Conservation (phyloP, 495 filamentous ascomycete species). For the Sordaria brevicollis region DNA sequence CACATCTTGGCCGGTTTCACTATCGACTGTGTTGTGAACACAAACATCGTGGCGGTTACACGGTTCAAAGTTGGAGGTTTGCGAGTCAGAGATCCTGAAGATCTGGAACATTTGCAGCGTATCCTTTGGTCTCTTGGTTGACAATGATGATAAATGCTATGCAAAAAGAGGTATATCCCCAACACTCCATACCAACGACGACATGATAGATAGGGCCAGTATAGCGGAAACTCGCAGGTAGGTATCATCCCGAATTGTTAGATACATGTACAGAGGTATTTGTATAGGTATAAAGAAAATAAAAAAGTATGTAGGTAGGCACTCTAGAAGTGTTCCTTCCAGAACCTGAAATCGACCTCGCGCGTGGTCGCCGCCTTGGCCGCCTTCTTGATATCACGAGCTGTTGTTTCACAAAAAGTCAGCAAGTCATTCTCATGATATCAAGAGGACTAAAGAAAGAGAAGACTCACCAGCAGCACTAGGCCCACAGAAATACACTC, state of each 20-base stretch:
- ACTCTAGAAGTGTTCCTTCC: conserved; percentile 84
- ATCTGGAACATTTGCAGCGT: too few species aligned
- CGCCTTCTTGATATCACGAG: conserved; percentile 76
- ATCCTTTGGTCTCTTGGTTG: too few species aligned
- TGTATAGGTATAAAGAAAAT: background rate
- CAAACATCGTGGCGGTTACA: background rate
- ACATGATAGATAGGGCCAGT: background rate
- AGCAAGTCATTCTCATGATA: conserved; percentile 8
- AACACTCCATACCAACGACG: background rate
- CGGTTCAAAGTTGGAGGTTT: background rate
- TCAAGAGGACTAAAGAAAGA: background rate
- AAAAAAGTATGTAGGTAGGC: conserved; percentile 13
- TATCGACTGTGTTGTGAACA: background rate
- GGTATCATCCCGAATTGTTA: background rate
- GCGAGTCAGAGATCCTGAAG: too few species aligned
- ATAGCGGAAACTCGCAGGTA: background rate
- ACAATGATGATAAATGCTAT: background rate
- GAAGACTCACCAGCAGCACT: conserved; percentile 36
- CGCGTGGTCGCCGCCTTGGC: conserved; percentile 56
- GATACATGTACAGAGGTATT: background rate
- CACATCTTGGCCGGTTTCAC: background rate
- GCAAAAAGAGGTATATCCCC: background rate
- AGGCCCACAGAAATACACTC: conserved; percentile 93
- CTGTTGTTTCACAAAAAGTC: conserved; percentile 40
- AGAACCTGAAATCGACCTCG: conserved; percentile 92